These are phyloP conservation scores for Epichloe festucae DNA, from an alignment of 2,329 filamentous ascomycete species.

Conservation along the genomic window DNA sequence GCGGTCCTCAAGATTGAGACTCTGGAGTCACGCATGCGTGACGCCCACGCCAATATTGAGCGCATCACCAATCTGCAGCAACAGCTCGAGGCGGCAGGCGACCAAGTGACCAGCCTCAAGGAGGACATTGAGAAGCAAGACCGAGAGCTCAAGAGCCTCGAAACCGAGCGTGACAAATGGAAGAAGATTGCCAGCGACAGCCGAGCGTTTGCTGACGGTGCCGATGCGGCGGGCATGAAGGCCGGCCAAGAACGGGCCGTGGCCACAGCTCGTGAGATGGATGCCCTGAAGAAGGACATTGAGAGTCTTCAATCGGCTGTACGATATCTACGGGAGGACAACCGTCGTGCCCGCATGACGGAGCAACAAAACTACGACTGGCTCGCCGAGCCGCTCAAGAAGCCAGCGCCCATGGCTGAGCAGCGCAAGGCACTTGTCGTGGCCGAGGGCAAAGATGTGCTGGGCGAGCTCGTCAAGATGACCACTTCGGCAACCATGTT, in stretches of 20 bases:
- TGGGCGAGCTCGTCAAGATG: constrained; percentile 52
- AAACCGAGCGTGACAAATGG: constrained; percentile 56
- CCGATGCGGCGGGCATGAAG: constrained; percentile 37
- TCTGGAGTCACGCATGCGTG: constrained; percentile 74
- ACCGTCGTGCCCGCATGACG: constrained; percentile 43
- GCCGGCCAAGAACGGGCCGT: constrained; percentile 54
- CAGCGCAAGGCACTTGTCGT: constrained; percentile 38
- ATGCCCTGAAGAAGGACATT: constrained; percentile 57
- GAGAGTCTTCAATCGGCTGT: constrained; percentile 50
- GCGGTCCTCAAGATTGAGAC: constrained; percentile 87
- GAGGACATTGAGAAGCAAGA: constrained; percentile 56
- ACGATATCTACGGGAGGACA: constrained; percentile 55
- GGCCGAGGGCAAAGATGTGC: constrained; percentile 49
- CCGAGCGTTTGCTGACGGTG: constrained; percentile 39
- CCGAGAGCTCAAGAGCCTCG: constrained; percentile 50
- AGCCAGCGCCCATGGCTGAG: constrained; percentile 29
- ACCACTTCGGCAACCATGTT: constrained; percentile 43
- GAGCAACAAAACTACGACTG: constrained; percentile 47
- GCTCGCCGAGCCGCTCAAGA: constrained; percentile 45
- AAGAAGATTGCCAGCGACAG: constrained; percentile 56
- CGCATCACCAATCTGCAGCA: constrained; percentile 53
- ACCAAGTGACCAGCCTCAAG: constrained; percentile 38
- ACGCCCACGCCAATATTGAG: constrained; percentile 65
- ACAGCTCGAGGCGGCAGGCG: constrained; percentile 39
- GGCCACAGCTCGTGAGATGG: constrained; percentile 59